Evolutionary conservation across 768 basidiomycete genomes (phyloP).

Genomic region (Gloeophyllum trabeum): DNA sequence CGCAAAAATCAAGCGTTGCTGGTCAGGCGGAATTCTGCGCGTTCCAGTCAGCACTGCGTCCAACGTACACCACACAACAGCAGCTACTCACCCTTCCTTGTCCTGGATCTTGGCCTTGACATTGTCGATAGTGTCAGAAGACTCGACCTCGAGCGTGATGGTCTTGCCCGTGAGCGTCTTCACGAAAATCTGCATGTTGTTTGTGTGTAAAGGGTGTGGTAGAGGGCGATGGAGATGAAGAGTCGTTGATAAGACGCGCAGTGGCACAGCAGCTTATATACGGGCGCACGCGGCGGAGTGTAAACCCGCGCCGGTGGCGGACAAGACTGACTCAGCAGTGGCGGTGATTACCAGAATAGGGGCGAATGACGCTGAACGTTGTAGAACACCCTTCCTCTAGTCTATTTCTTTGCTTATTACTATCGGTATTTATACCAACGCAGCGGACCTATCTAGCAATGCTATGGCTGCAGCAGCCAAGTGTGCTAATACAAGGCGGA

Average conservation of each 20-base stretch:
- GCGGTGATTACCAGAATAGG: too few species aligned
- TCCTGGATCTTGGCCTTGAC: constrained; percentile 82
- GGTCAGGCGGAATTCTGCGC: constrained; percentile 68
- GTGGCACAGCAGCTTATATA: not conserved
- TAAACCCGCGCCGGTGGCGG: not conserved
- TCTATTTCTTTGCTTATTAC: too few species aligned
- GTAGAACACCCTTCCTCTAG: too few species aligned
- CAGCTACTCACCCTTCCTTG: constrained; percentile 69
- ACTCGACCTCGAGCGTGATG: constrained; percentile 66
- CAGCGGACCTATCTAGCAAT: too few species aligned
- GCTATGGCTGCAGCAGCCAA: too few species aligned
- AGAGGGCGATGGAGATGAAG: constrained; percentile 1
- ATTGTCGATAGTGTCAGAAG: constrained; percentile 60
- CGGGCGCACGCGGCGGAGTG: not conserved
- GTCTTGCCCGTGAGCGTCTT: constrained; percentile 67
- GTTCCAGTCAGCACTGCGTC: constrained; percentile 13
- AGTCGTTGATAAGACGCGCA: not conserved
- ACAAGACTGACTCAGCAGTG: too few species aligned
- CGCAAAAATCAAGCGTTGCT: constrained; percentile 72
- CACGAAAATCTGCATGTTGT: constrained; percentile 42
- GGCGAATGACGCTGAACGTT: too few species aligned
- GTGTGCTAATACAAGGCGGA: too few species aligned
- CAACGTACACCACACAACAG: constrained; percentile 16
- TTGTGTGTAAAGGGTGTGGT: constrained; percentile 3
- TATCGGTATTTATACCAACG: too few species aligned